Evolutionary conservation across 108 stramenopile genomes (phyloP).

Genomic region (Cylindrotheca fusiformis): DNA sequence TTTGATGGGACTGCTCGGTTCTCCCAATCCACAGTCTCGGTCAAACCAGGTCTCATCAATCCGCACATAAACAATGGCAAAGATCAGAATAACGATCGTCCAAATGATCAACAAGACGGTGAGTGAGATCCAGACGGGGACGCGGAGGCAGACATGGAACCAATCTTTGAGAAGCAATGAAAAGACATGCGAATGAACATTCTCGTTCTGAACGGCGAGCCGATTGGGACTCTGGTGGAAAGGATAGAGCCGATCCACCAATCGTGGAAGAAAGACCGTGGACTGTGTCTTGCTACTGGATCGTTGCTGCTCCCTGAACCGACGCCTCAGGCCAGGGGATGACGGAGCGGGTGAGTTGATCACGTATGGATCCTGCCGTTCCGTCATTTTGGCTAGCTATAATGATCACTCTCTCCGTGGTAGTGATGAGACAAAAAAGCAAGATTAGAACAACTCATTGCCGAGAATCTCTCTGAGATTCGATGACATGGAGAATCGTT

Average conservation of each 20-base stretch:
- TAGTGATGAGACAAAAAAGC: too few species aligned
- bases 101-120: slow-evolving; percentile 50
- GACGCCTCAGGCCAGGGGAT: neutral
- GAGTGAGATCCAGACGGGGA: slow-evolving; percentile 32
- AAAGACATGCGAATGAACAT: neutral
- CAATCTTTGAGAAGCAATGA: slow-evolving; percentile 51
- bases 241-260: slow-evolving; percentile 63
- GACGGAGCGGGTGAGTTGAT: neutral
- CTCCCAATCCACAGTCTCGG: slow-evolving; percentile 61
- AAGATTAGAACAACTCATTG: too few species aligned
- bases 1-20: slow-evolving; percentile 27
- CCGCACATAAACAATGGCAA: slow-evolving; percentile 55
- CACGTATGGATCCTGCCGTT: neutral
- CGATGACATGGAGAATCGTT: too few species aligned
- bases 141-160: slow-evolving; percentile 77
- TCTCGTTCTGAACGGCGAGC: slow-evolving; percentile 31
- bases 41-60: slow-evolving; percentile 38
- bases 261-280: slow-evolving; percentile 46
- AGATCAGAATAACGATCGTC: slow-evolving; percentile 61
- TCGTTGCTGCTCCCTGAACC: neutral
- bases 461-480: too few species aligned
- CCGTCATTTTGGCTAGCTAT: too few species aligned
- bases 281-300: neutral
- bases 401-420: too few species aligned
- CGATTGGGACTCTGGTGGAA: slow-evolving; percentile 58